phyloP scores from a whole-genome alignment of 78 protist genomes.

The Monocercomonoides exilis region DNA sequence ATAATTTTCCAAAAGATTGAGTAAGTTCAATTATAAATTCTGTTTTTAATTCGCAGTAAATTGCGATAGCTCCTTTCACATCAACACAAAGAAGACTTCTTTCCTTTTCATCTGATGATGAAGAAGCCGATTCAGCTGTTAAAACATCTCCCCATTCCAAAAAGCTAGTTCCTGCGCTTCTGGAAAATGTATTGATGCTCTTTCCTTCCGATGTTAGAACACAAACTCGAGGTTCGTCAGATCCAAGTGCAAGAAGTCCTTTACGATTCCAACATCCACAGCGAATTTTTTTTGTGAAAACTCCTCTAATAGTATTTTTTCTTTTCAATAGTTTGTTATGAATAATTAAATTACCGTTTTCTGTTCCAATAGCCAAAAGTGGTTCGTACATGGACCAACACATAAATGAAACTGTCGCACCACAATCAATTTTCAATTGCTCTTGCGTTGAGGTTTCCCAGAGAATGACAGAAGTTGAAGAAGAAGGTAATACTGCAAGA shows the following conservation, averaged over 20 bases:
- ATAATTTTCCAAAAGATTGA: background rate
- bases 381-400: background rate
- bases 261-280: constrained; percentile 51
- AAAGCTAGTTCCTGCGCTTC: too few relatives aligned
- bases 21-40: background rate
- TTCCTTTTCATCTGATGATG: too few relatives aligned
- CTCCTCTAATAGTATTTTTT: constrained; percentile 45
- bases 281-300: constrained; percentile 46
- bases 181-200: background rate
- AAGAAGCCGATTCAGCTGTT: too few relatives aligned
- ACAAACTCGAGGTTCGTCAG: constrained; percentile 33
- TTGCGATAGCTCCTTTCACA: too few relatives aligned
- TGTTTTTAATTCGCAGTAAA: background rate
- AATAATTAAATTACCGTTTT: constrained; percentile 22
- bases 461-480: background rate
- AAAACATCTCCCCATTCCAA: too few relatives aligned
- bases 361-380: constrained; percentile 20
- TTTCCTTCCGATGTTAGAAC: background rate
- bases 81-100: too few relatives aligned
- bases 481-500: background rate
- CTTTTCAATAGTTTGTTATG: constrained; percentile 32
- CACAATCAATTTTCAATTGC: background rate
- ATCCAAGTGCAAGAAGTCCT: constrained; percentile 35
- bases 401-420: background rate
- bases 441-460: background rate